These are phyloP conservation scores for Dendrocalamus latiflorus DNA, from an alignment of 202 grass and related monocot species.

Conservation along the genomic window DNA sequence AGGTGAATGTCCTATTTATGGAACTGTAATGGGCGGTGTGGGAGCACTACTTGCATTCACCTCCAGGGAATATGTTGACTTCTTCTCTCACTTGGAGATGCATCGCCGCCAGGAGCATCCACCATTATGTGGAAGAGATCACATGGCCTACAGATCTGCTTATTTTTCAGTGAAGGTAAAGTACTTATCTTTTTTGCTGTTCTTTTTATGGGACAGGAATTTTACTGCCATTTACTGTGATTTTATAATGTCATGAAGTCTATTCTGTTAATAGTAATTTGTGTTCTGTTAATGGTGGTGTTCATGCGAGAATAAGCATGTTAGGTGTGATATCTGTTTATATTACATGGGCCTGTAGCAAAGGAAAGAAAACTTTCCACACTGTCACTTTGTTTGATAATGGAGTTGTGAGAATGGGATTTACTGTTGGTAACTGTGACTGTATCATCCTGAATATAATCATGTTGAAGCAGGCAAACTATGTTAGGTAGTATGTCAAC, in stretches of 20 bases:
- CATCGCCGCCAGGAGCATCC: slow-evolving; percentile 97
- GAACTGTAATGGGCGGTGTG: slow-evolving; percentile 90
- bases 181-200: background rate
- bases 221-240: background rate
- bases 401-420: background rate
- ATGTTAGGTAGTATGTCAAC: background rate
- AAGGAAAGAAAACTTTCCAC: background rate
- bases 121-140: slow-evolving; percentile 93
- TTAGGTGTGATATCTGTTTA: background rate
- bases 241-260: background rate
- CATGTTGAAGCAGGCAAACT: background rate
- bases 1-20: slow-evolving; percentile 91
- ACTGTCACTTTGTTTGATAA: background rate
- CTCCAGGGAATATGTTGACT: slow-evolving; percentile 97
- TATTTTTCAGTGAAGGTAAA: slow-evolving; percentile 98
- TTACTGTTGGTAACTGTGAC: background rate
- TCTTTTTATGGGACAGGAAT: background rate
- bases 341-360: background rate
- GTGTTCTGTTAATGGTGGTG: background rate
- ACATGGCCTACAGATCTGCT: slow-evolving; percentile 88
- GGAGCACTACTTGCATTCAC: slow-evolving; percentile 92
- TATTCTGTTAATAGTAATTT: background rate
- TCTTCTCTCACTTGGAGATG: slow-evolving; percentile 99
- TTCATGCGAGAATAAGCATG: background rate
- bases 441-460: background rate